Evolutionary conservation across 805 yeast genomes (phyloP).

Genomic region (Yamadazyma philogaea): DNA sequence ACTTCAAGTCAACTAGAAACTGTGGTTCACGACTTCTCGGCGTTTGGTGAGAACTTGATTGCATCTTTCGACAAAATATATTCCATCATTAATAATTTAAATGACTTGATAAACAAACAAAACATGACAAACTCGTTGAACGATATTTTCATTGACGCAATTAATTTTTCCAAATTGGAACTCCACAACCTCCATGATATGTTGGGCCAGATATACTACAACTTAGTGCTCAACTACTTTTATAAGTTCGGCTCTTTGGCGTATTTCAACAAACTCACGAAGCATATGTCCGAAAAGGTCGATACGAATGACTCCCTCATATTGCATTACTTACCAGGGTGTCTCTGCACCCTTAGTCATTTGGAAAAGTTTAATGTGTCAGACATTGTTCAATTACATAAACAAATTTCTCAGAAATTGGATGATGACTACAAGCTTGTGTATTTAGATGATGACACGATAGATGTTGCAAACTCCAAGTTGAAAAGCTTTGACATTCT

Average conservation of each 20-base stretch:
- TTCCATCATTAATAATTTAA: slow-evolving; percentile 49
- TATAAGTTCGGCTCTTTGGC: slow-evolving; percentile 27
- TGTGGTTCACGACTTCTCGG: slow-evolving; percentile 19
- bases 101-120: slow-evolving; percentile 45
- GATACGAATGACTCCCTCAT: slow-evolving; percentile 61
- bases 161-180: slow-evolving; percentile 60
- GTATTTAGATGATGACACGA: slow-evolving; percentile 12
- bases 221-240: slow-evolving; percentile 41
- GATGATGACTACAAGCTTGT: slow-evolving; percentile 24
- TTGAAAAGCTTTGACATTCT: slow-evolving; percentile 41
- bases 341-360: slow-evolving; percentile 44
- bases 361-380: slow-evolving; percentile 27
- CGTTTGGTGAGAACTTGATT: slow-evolving; percentile 40
- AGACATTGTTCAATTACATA: slow-evolving; percentile 32
- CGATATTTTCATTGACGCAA: slow-evolving; percentile 35
- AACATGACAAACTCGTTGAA: slow-evolving; percentile 52
- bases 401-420: slow-evolving; percentile 33
- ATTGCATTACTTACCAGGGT: slow-evolving; percentile 61
- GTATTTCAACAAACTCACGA: slow-evolving; percentile 39
- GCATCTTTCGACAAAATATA: slow-evolving; percentile 60
- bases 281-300: slow-evolving; percentile 43
- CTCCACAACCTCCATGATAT: slow-evolving; percentile 66
- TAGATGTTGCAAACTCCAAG: slow-evolving; percentile 33
- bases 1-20: slow-evolving; percentile 20
- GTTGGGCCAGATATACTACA: slow-evolving; percentile 62